Evolutionary conservation across 2,329 filamentous ascomycete genomes (phyloP).

Genomic region (Neofusicoccum cordaticola): DNA sequence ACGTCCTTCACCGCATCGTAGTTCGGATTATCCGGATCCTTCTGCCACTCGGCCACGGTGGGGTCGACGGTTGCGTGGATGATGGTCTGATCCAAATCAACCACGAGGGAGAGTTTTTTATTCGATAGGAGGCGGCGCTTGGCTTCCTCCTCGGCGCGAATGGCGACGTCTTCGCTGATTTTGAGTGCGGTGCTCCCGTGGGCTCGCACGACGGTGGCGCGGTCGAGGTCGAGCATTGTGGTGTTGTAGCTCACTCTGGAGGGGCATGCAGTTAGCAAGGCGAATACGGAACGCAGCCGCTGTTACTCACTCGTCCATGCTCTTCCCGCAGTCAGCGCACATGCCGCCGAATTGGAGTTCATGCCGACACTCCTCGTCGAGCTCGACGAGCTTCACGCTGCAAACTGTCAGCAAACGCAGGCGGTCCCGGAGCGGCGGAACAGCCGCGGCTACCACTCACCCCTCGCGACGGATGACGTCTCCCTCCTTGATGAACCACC

Average conservation of each 20-base stretch:
- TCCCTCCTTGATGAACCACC: constrained; percentile 71
- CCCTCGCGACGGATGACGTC: constrained; percentile 44
- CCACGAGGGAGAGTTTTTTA: constrained; percentile 86
- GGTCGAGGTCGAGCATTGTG: constrained; percentile 72
- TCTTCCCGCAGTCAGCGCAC: constrained; percentile 88
- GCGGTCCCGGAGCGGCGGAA: background rate
- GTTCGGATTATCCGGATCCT: constrained; percentile 83
- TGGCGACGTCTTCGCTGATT: constrained; percentile 79
- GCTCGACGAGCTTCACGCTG: constrained; percentile 62
- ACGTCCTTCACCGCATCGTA: constrained; percentile 88
- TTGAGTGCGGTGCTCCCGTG: constrained; percentile 87
- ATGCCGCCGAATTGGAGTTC: constrained; percentile 87
- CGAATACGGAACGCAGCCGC: background rate
- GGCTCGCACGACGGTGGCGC: constrained; percentile 90
- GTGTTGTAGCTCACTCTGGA: constrained; percentile 71
- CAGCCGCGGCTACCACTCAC: background rate
- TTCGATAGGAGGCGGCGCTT: constrained; percentile 78
- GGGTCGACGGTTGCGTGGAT: constrained; percentile 98
- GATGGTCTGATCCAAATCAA: constrained; percentile 96
- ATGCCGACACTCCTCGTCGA: constrained; percentile 89
- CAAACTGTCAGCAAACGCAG: constrained; percentile 16
- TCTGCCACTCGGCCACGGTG: constrained; percentile 93
- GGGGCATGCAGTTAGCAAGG: background rate
- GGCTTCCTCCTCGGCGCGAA: constrained; percentile 77
- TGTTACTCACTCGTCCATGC: constrained; percentile 75